Percentiles rank a stretch among this genome's conserved stretches.
These are phyloP conservation scores for Colletotrichum costaricense DNA, from an alignment of 2,329 filamentous ascomycete species.

Conservation along the genomic window DNA sequence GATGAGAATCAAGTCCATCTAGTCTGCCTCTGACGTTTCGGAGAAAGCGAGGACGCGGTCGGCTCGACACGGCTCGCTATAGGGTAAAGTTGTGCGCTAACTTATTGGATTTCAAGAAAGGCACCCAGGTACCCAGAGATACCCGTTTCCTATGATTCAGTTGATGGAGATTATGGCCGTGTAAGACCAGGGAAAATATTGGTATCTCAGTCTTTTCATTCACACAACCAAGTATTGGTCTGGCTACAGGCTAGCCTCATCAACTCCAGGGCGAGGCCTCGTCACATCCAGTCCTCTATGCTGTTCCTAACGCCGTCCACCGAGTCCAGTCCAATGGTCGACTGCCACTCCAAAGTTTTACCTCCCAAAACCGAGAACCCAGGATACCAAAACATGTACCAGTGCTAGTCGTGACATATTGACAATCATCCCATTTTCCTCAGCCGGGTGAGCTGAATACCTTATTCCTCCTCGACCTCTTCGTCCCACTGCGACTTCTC, in stretches of 20 bases:
- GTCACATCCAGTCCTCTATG: slow-evolving; percentile 13
- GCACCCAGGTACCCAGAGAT: background rate
- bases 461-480: slow-evolving; percentile 75
- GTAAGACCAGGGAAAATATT: background rate
- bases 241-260: background rate
- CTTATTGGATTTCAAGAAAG: background rate
- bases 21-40: background rate
- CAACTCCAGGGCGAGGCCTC: background rate
- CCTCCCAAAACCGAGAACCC: background rate
- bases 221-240: background rate
- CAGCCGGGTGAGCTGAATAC: background rate
- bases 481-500: slow-evolving; percentile 87
- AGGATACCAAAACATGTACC: slow-evolving; percentile 6
- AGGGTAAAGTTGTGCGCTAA: background rate
- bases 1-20: background rate
- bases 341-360: slow-evolving; percentile 5
- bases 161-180: background rate
- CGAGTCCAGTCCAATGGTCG: background rate
- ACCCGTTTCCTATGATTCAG: background rate
- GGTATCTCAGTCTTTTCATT: slow-evolving; percentile 10
- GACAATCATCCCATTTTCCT: background rate
- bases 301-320: slow-evolving; percentile 23
- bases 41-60: background rate
- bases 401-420: slow-evolving; percentile 21
- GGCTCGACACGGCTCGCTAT: background rate